These are phyloP conservation scores for Cladophialophora chaetospira DNA, from an alignment of 2,329 filamentous ascomycete genomes.

Conservation along the genomic window DNA sequence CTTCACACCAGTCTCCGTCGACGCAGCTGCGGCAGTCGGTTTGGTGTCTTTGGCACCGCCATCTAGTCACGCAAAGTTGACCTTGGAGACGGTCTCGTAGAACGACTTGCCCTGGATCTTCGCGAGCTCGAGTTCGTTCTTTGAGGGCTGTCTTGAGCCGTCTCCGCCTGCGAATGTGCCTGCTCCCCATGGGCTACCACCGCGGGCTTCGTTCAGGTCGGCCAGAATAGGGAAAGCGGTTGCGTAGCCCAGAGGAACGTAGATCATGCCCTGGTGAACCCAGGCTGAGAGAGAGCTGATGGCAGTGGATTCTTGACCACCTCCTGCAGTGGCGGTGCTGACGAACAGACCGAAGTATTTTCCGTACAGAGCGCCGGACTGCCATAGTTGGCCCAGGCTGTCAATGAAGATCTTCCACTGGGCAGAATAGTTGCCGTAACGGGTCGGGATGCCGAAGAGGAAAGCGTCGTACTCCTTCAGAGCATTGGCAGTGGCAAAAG, in stretches of 20 bases:
- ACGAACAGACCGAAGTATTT: constrained; percentile 93
- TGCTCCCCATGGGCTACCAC: constrained; percentile 88
- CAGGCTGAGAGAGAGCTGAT: constrained; percentile 81
- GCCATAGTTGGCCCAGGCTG: constrained; percentile 83
- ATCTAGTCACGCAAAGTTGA: constrained; percentile 76
- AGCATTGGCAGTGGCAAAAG: constrained; percentile 60
- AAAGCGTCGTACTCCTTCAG: constrained; percentile 82
- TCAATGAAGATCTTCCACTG: constrained; percentile 93
- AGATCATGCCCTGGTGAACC: constrained; percentile 91
- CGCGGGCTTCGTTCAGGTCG: constrained; percentile 77
- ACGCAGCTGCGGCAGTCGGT: constrained; percentile 34
- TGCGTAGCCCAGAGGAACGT: constrained; percentile 92
- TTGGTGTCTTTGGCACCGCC: constrained; percentile 47
- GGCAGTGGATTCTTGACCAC: constrained; percentile 89
- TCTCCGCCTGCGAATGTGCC: constrained; percentile 80
- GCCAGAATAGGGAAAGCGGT: constrained; percentile 70
- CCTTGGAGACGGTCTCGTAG: constrained; percentile 74
- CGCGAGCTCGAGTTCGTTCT: constrained; percentile 77
- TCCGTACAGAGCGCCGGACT: constrained; percentile 72
- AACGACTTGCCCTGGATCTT: constrained; percentile 81
- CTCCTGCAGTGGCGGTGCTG: constrained; percentile 78
- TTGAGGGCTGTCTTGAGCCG: constrained; percentile 78
- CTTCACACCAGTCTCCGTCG: constrained; percentile 35
- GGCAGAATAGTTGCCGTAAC: constrained; percentile 94
- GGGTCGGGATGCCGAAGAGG: constrained; percentile 91